phyloP scores from a whole-genome alignment of 805 yeast genomes.

The Candida insectalens region DNA sequence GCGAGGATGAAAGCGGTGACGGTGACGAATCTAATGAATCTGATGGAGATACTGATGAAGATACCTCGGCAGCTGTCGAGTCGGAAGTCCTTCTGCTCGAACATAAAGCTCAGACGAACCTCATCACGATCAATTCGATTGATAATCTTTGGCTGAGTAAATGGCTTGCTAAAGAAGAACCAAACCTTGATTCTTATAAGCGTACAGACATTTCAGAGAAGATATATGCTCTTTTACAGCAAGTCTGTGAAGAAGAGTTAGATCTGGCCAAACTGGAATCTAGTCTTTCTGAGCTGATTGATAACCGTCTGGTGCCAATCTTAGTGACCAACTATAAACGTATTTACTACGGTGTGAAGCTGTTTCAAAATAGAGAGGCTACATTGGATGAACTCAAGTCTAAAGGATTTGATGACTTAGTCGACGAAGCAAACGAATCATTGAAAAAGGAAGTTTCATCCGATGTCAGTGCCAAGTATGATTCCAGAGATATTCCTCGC shows the following conservation, averaged over 20 bases:
- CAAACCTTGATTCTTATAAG: constrained; percentile 28
- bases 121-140: constrained; percentile 5
- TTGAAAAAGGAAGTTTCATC: too few species aligned
- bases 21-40: constrained; percentile 21
- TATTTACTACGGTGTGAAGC: constrained; percentile 21
- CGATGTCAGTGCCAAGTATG: constrained; percentile 2
- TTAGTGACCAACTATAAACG: constrained; percentile 35
- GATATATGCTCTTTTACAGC: constrained; percentile 31
- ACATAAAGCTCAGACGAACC: neutral
- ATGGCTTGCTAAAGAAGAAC: constrained; percentile 28
- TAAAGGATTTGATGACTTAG: constrained; percentile 20
- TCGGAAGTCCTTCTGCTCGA: neutral
- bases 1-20: constrained; percentile 14
- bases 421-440: constrained; percentile 22
- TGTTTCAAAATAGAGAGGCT: too few species aligned
- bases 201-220: constrained; percentile 27
- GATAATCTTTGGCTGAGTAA: constrained; percentile 45
- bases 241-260: constrained; percentile 17
- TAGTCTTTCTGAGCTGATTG: constrained; percentile 42
- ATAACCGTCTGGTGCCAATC: too few species aligned
- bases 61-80: too few species aligned
- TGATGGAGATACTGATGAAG: constrained; percentile 7
- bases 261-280: constrained; percentile 40
- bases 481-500: constrained; percentile 41
- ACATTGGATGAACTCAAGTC: constrained; percentile 10